A percentile compares a stretch with the other conserved stretches of the same genome.
phyloP scores from a whole-genome alignment of 768 basidiomycete genomes.

The Podaxis sp. region DNA sequence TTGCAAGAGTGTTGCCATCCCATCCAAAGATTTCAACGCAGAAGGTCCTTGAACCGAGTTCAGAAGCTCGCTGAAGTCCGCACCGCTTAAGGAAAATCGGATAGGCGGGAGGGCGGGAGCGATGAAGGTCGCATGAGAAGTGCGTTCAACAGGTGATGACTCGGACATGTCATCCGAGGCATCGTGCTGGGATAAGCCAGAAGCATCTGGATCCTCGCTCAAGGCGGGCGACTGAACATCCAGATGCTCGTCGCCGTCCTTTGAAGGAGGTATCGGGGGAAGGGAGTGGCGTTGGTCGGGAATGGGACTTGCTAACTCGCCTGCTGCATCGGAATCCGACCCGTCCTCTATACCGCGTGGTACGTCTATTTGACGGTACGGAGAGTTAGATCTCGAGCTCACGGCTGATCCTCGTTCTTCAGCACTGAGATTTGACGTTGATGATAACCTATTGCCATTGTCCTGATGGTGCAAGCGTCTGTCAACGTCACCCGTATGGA shows the following conservation, averaged over 20 bases:
- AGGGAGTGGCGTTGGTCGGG: constrained; percentile 18
- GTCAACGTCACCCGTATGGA: neutral
- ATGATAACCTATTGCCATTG: constrained; percentile 23
- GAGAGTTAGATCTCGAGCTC: constrained; percentile 52
- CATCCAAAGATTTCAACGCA: constrained; percentile 44
- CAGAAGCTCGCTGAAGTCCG: constrained; percentile 78
- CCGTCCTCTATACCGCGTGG: constrained; percentile 73
- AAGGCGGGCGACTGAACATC: constrained; percentile 4
- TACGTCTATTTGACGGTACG: constrained; percentile 65
- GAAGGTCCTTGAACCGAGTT: constrained; percentile 53
- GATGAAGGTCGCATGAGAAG: constrained; percentile 73
- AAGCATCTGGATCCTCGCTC: constrained; percentile 24
- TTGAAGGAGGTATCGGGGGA: constrained; percentile 46
- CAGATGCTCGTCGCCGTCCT: constrained; percentile 26
- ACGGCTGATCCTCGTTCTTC: constrained; percentile 30
- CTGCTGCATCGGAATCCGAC: constrained; percentile 67
- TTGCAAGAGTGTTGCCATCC: constrained; percentile 44
- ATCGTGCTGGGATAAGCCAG: constrained; percentile 31
- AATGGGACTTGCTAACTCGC: constrained; percentile 31
- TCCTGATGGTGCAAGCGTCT: neutral
- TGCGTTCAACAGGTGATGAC: constrained; percentile 63
- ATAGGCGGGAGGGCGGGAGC: constrained; percentile 89
- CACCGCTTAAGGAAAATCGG: constrained; percentile 81
- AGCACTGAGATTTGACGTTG: constrained; percentile 27
- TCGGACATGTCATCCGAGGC: constrained; percentile 49